A percentile compares a stretch with the other conserved stretches of the same genome.
Conservation (phyloP, 805 yeast genomes). For the Yarrowia bubula region DNA sequence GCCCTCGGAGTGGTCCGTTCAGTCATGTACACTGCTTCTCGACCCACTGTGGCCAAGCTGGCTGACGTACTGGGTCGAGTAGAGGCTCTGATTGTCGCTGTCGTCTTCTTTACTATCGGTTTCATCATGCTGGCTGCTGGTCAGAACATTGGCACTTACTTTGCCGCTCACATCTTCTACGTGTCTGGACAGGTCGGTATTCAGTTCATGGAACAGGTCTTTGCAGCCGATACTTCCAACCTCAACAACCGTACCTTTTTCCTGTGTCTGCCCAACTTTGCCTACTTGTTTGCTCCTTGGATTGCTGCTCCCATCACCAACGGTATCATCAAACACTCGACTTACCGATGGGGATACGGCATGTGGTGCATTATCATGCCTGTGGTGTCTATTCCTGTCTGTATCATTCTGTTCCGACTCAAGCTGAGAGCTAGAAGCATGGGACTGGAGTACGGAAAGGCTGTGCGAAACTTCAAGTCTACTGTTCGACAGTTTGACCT, state of each 20-base stretch:
- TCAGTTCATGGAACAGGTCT: constrained; percentile 40
- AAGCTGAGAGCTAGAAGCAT: background rate
- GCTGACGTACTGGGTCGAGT: constrained; percentile 46
- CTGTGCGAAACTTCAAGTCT: background rate
- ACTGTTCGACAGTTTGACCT: constrained; percentile 63
- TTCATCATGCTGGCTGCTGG: constrained; percentile 42
- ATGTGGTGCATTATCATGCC: constrained; percentile 48
- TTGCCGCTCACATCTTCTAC: constrained; percentile 42
- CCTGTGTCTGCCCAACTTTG: constrained; percentile 34
- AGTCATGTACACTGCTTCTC: constrained; percentile 42
- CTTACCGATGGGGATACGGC: constrained; percentile 41
- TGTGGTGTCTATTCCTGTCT: constrained; percentile 59
- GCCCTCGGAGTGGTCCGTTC: constrained; percentile 44
- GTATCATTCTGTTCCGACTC: constrained; percentile 39
- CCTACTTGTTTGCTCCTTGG: constrained; percentile 39
- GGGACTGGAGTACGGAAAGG: constrained; percentile 10
- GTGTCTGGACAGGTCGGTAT: constrained; percentile 44
- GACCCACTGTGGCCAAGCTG: constrained; percentile 45
- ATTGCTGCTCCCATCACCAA: constrained; percentile 40
- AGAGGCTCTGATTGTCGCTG: constrained; percentile 40
- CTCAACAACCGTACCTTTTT: constrained; percentile 44
- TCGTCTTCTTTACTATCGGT: constrained; percentile 40
- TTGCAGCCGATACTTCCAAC: constrained; percentile 42
- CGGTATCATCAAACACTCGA: constrained; percentile 35
- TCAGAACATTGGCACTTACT: constrained; percentile 40